Evolutionary conservation across 805 yeast species (phyloP).

Genomic region (Kodamaea sagamina): DNA sequence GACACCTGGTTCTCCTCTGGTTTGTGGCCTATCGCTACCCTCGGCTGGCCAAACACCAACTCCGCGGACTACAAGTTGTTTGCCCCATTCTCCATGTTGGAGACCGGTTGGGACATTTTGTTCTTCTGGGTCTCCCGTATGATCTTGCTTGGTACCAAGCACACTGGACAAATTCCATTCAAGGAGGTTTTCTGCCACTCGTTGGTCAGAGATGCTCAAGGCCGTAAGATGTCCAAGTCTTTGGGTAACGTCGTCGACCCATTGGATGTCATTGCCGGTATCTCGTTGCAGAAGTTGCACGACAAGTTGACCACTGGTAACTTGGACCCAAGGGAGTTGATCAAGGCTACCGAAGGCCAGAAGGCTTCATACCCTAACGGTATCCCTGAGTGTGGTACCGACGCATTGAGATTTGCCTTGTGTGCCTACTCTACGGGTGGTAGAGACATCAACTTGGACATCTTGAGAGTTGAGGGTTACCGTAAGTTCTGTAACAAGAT

Average conservation of each 20-base stretch:
- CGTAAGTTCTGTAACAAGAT: conserved; percentile 99
- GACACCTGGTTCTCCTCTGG: conserved; percentile 99
- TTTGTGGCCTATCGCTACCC: conserved; percentile 94
- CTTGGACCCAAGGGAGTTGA: conserved; percentile 84
- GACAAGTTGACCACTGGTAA: conserved; percentile 78
- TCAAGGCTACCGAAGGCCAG: conserved; percentile 87
- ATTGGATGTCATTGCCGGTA: conserved; percentile 89
- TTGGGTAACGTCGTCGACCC: conserved; percentile 97
- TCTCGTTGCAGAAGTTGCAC: conserved; percentile 75
- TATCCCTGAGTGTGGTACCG: conserved; percentile 99
- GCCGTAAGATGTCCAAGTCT: conserved; percentile 98
- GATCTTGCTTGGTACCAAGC: conserved; percentile 87
- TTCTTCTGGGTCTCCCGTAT: conserved; percentile 99
- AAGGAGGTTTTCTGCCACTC: conserved; percentile 98
- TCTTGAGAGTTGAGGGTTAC: conserved; percentile 96
- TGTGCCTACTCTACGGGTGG: conserved; percentile 99
- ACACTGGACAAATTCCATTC: conserved; percentile 91
- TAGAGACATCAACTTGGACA: conserved; percentile 94
- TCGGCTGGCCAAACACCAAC: conserved; percentile 86
- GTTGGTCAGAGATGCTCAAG: conserved; percentile 97
- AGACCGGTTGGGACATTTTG: conserved; percentile 98
- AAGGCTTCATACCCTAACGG: conserved; percentile 90
- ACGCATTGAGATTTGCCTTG: conserved; percentile 95
- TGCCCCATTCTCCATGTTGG: conserved; percentile 91
- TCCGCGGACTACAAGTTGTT: conserved; percentile 73